A percentile compares a stretch with the other conserved stretches of the same genome.
These are phyloP conservation scores for Mycena kentingensis DNA, from an alignment of 768 basidiomycete species.

Conservation along the genomic window DNA sequence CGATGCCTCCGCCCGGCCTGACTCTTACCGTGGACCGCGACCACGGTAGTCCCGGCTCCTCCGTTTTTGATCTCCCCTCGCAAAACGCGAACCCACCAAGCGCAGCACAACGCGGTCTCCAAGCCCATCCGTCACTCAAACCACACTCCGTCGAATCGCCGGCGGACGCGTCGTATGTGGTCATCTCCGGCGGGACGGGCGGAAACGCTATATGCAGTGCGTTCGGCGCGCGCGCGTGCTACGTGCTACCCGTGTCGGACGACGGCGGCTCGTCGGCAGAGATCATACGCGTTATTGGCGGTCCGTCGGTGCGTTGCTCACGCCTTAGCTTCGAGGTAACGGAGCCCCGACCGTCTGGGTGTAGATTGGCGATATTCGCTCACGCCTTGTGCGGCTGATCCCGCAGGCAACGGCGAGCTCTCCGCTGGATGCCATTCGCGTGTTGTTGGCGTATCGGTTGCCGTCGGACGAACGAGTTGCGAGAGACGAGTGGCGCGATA, in stretches of 20 bases:
- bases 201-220: conserved; percentile 90
- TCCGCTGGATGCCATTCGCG: conserved; percentile 71
- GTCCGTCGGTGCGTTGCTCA: conserved; percentile 60
- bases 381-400: conserved; percentile 85
- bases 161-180: conserved; percentile 51
- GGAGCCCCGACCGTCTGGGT: background rate
- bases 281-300: conserved; percentile 88
- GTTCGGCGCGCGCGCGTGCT: conserved; percentile 70
- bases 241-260: conserved; percentile 91
- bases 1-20: conserved; percentile 4
- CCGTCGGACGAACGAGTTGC: conserved; percentile 73
- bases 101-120: conserved; percentile 12
- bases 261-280: conserved; percentile 95
- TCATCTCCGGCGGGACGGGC: conserved; percentile 93
- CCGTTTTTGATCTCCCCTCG: conserved; percentile 72
- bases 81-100: conserved; percentile 30
- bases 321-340: background rate
- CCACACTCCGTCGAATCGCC: background rate
- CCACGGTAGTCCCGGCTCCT: conserved; percentile 67
- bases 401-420: conserved; percentile 61
- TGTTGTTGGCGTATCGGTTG: conserved; percentile 78
- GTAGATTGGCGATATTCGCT: conserved; percentile 74
- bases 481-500: conserved; percentile 87
- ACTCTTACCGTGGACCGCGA: conserved; percentile 21
- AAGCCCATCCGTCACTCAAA: conserved; percentile 7